Evolutionary conservation across 1,139 yeast species (phyloP), one percentile per base, ranked within the genome.

Genomic region (Yamadazyma epiphylla): DNA sequence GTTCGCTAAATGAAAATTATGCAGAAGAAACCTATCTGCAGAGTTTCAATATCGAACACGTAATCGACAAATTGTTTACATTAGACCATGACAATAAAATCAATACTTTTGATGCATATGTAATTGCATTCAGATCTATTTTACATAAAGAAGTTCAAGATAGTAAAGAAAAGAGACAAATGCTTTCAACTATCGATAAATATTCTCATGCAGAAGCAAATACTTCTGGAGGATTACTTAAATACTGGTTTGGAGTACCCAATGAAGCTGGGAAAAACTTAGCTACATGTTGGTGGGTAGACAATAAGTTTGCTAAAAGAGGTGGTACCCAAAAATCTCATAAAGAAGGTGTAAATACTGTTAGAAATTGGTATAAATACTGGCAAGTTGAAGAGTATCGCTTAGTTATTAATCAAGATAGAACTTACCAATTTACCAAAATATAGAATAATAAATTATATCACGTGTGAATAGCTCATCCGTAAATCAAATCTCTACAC

Each of bases 281-380:
- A 28, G 64, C 64, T 4, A 58, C 64, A 1, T 58, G 64, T 30
- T 58, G 61, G 63, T 58, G 64, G 64, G 44, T 43, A 15, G 35
- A 38, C 22, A 43, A 40, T 19, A 31, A 35, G 12, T 49, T 51
- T 27, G 61, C 64, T 7, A 42, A 38, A 27, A 17, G 25, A 4
- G 64, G 64, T 5, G 64, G 63, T 3, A 48, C 51, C 1, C 62
- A 61, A 3, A 33, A 41, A 19, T 46, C 51, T 3, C 64, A 58
- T 32, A 35, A 57, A 23, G 44, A 47, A 25, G 61, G 60, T 3
- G 53, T 58, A 48, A 30, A 40, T 1, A 37, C 49, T 3, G 62
- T 56, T 10, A 36, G 42, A 19, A 46, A 41, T 12, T 58, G 64
- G 64, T 58, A 45, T 40, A 35, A 48, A 27, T 42, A 48, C 30